Conservation (phyloP, 192 early-diverging fungal species). For the Funneliformis geosporum region DNA sequence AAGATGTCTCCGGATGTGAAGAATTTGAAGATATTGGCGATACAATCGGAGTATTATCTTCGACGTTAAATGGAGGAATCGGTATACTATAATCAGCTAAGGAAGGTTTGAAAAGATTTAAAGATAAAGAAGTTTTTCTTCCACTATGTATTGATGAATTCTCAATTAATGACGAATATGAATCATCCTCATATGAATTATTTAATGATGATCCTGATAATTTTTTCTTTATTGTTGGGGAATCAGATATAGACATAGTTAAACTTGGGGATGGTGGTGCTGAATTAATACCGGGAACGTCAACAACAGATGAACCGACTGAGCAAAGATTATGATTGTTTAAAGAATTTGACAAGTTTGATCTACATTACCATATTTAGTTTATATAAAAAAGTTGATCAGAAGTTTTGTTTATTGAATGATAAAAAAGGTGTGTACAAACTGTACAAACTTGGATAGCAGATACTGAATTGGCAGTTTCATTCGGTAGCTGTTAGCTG, state of each 20-base stretch:
- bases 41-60: not conserved
- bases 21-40: constrained; percentile 6
- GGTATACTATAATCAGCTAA: not conserved
- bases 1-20: not conserved
- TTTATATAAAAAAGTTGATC: not conserved
- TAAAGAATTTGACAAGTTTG: not conserved
- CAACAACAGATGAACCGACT: not conserved
- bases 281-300: not conserved
- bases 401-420: not conserved
- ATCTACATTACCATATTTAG: not conserved
- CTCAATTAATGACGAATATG: no score
- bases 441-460: not conserved
- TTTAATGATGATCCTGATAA: no score
- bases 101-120: constrained; percentile 20
- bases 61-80: not conserved
- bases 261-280: not conserved
- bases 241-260: no score
- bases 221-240: no score
- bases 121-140: constrained; percentile 8
- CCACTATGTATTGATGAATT: not conserved
- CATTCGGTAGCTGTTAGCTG: not conserved
- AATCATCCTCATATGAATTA: no score
- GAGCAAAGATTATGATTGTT: not conserved
- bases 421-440: not conserved
- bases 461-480: not conserved